Base-by-base conservation (phyloP, 768 basidiomycete genomes). In the Phaeotremella skinneri region DNA sequence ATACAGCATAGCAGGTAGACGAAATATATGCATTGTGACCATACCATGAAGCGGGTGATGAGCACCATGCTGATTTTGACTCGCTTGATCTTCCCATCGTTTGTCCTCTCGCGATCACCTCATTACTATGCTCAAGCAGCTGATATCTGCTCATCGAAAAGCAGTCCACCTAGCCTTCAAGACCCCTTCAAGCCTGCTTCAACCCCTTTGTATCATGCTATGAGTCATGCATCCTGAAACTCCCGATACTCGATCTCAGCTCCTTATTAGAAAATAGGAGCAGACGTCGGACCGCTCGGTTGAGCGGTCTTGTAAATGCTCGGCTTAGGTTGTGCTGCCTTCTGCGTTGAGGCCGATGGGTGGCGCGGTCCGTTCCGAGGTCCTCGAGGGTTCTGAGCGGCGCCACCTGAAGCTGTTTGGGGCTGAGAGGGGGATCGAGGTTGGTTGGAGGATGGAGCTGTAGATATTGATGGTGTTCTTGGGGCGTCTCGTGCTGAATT, bases 281-380 rank as follows among this genome's bases (percentile, higher is more conserved):
- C 52, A 14, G 52, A 52, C 4, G 4, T 37, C 14, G 52, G 52
- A 32, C 52, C 52, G 5, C 5, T 52, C 16, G 55, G 42, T 17
- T 47, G 42, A 20, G 34, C 45, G 17, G 43, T n/a, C 27, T 56
- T 56, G 55, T 11, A 56, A 30, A 56, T 56, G 37, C 55, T 56
- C 5, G 23, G 25, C 34, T 56, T 56, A 31, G 39, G 39, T 43
- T 25, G 47, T 49, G 20, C 4, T 13, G n/a, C 14, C 26, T 55
- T 55, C 20, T 43, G 34, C 7, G 34, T 37, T 11, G 34, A 37
- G 17, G 34, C 17, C 34, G 34, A 37, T 37, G 34, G 34, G 7
- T 45, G 43, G 23, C 13, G 43, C 13, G 7, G 7, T 21, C 43
- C 43, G 23, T 45, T 45, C 17, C 34, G 34, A 17, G 34, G 34